These are phyloP conservation scores for Zygosaccharomyces sapae DNA, from an alignment of 1,139 yeast species.

Conservation along the genomic window DNA sequence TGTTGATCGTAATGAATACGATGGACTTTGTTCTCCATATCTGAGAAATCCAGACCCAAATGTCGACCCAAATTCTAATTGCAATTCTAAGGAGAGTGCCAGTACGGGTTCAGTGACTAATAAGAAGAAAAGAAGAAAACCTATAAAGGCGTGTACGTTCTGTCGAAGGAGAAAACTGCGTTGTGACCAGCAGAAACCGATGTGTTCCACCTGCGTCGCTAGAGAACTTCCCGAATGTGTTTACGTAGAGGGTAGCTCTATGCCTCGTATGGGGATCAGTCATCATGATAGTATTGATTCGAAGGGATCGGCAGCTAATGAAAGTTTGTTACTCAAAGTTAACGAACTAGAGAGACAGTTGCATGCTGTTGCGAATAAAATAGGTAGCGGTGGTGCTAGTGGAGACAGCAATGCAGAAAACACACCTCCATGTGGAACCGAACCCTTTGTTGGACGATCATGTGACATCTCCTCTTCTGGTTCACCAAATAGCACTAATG, in stretches of 20 bases:
- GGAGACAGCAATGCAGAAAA: background rate
- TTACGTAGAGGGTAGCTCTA: slow-evolving; percentile 24
- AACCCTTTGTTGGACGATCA: background rate
- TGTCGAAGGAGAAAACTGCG: slow-evolving; percentile 33
- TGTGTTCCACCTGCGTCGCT: slow-evolving; percentile 29
- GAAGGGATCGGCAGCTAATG: background rate
- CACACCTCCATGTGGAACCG: background rate
- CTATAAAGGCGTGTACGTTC: slow-evolving; percentile 30
- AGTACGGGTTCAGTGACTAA: slow-evolving; percentile 1
- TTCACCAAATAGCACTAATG: background rate
- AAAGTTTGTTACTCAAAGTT: slow-evolving; percentile 12
- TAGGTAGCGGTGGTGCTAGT: background rate
- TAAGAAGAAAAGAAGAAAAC: slow-evolving; percentile 27
- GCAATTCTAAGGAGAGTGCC: background rate
- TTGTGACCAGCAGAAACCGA: slow-evolving; percentile 33
- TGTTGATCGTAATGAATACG: slow-evolving; percentile 1
- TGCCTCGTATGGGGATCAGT: slow-evolving; percentile 13
- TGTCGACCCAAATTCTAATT: background rate
- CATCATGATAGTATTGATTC: background rate
- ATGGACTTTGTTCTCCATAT: background rate
- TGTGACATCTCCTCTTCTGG: background rate
- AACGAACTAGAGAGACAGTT: slow-evolving; percentile 10
- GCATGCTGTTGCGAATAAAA: slow-evolving; percentile 4
- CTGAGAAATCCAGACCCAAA: background rate
- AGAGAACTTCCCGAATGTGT: slow-evolving; percentile 25